Evolutionary conservation across 179 eudicot genomes (phyloP).

Genomic region (Pouteria campechiana): DNA sequence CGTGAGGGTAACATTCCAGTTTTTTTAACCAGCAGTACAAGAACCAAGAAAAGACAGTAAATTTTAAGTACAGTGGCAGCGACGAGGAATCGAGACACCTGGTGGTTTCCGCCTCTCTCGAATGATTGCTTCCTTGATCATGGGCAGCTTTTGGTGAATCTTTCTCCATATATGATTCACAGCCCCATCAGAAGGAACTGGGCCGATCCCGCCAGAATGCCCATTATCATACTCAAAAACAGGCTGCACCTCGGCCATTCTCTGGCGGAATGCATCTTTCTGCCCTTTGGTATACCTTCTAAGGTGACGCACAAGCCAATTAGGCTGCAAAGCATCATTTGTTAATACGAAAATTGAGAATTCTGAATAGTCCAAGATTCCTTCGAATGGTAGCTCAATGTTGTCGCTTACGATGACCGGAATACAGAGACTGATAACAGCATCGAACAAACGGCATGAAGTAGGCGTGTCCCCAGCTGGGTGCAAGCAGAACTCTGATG

Average conservation of each 20-base stretch:
- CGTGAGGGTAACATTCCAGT: too few species aligned
- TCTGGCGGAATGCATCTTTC: slow-evolving; percentile 36
- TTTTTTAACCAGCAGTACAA: too few species aligned
- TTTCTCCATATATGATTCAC: slow-evolving; percentile 87
- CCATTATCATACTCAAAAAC: slow-evolving; percentile 62
- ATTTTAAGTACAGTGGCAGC: slow-evolving; percentile 82
- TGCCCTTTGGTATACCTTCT: slow-evolving; percentile 39
- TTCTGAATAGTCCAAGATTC: slow-evolving; percentile 71
- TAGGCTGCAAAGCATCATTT: slow-evolving; percentile 56
- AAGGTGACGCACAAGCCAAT: slow-evolving; percentile 68
- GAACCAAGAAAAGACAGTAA: too few species aligned
- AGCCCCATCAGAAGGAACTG: slow-evolving; percentile 55
- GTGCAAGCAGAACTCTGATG: slow-evolving; percentile 83
- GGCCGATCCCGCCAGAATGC: slow-evolving; percentile 72
- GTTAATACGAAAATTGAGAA: slow-evolving; percentile 66
- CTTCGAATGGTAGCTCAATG: slow-evolving; percentile 92
- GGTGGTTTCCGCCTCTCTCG: slow-evolving; percentile 69
- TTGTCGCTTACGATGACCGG: slow-evolving; percentile 86
- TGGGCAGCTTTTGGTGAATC: slow-evolving; percentile 68
- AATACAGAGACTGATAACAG: slow-evolving; percentile 88
- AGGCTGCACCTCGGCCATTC: slow-evolving; percentile 64
- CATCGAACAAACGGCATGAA: slow-evolving; percentile 89
- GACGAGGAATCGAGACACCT: slow-evolving; percentile 61
- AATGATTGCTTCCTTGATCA: slow-evolving; percentile 63
- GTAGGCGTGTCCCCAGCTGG: slow-evolving; percentile 99